Evolutionary conservation across 352 stramenopile genomes (phyloP), one percentile per base, ranked within the genome.

Genomic region (Phytophthora fragariae): DNA sequence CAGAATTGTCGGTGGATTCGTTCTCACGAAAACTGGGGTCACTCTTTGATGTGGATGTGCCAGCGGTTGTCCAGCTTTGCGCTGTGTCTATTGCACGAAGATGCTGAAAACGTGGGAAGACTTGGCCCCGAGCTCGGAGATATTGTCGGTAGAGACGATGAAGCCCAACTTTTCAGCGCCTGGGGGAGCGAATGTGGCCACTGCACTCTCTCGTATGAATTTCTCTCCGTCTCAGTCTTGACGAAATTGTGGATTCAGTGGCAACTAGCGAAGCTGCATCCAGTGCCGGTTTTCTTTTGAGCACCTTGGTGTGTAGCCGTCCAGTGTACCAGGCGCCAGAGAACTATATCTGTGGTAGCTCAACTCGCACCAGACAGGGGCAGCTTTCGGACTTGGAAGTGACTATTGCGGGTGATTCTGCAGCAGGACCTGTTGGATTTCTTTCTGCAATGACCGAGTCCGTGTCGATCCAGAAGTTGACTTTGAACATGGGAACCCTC

Each of bases 61-160:
- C 65, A 0, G n/a, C 19, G n/a, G 57, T 65, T 27, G 56, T 66
- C n/a, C 65, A 71, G 44, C 58, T 71, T 1, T 71, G 65, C n/a
- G 57, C 65, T 54, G 65, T 61, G 27, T 27, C 14, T 11, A 66
- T 37, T 21, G 15, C 5, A 24, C 19, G 1, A 57, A 55, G 9
- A 15, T 71, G 53, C 7, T 70, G 27, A 70, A 56, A 17, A 37
- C 10, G 35, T 71, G 57, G 57, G 56, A 60, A 12, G 1, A 56
- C 9, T 35, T 35, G 35, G 21, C 46, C n/a, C 27, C 44, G 21
- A 60, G 55, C 14, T 0, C 50, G 29, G 31, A 15, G 31, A 21
- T 24, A 0, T 21, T 39, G 15, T 39, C 11, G 19, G 56, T 71
- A 2, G 65, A 66, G 33, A 65, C 47, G 21, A 66, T 71, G 65